phyloP scores from a whole-genome alignment of 306 rosid species.

The Vigna mungo region DNA sequence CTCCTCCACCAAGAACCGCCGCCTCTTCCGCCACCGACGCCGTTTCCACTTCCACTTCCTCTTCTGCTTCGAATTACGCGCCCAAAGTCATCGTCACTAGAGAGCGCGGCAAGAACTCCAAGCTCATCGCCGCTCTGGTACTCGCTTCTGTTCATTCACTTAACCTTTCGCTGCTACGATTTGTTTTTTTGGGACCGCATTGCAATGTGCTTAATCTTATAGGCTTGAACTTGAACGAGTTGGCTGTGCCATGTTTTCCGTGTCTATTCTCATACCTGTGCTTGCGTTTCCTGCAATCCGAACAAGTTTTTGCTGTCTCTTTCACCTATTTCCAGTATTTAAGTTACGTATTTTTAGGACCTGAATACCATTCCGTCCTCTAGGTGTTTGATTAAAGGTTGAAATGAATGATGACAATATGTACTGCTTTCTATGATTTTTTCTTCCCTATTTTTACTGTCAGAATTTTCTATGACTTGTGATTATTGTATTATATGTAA shows the following conservation, averaged over 20 bases:
- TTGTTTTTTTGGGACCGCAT: not conserved
- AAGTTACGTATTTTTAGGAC: not conserved
- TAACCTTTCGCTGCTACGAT: not conserved
- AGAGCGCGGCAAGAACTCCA: slow-evolving; percentile 95
- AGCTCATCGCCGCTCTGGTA: slow-evolving; percentile 89
- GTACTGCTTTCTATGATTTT: not conserved
- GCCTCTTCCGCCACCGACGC: slow-evolving; percentile 49
- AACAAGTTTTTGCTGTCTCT: slow-evolving; percentile 6
- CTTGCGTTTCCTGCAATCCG: slow-evolving; percentile 18
- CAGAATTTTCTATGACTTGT: not conserved
- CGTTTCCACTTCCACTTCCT: slow-evolving; percentile 32
- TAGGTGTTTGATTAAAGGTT: slow-evolving; percentile 57
- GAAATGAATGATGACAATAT: slow-evolving; percentile 19
- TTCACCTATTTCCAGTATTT: not conserved
- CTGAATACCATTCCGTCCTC: slow-evolving; percentile 29
- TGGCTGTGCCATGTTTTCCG: not conserved
- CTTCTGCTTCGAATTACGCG: slow-evolving; percentile 40
- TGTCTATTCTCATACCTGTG: not conserved
- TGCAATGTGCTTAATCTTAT: slow-evolving; percentile 32
- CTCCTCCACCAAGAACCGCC: slow-evolving; percentile 39
- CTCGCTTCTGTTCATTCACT: slow-evolving; percentile 11
- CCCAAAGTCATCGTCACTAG: slow-evolving; percentile 91
- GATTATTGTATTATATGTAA: slow-evolving; percentile 12
- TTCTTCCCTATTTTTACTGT: not conserved
- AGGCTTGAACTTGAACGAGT: not conserved